phyloP scores from a whole-genome alignment of 129 eudicot species.

The Lactuca sativa region DNA sequence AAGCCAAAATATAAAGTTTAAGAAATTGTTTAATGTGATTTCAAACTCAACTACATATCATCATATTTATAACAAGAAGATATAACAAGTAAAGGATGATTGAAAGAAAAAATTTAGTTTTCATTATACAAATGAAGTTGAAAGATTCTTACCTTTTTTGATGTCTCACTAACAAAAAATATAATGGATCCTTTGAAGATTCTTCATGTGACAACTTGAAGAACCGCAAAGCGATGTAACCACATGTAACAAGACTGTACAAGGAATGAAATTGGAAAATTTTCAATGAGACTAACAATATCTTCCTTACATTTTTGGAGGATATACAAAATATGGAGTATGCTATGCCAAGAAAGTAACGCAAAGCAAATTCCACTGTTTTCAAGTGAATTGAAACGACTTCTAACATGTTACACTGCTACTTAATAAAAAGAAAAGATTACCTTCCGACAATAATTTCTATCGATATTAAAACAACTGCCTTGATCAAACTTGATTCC shows the following conservation, averaged over 20 bases:
- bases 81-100: too few species aligned
- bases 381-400: too few species aligned
- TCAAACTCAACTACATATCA: too few species aligned
- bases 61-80: too few species aligned
- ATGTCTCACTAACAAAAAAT: conserved; percentile 46
- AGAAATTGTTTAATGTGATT: not conserved
- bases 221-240: conserved; percentile 54
- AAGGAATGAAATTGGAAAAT: not conserved
- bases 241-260: conserved; percentile 61
- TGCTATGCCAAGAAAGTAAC: too few species aligned
- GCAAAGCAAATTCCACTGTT: too few species aligned
- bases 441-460: conserved; percentile 73
- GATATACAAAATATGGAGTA: too few species aligned
- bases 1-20: conserved; percentile 7
- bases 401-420: too few species aligned
- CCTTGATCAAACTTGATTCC: conserved; percentile 58
- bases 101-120: not conserved
- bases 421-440: not conserved
- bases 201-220: conserved; percentile 62
- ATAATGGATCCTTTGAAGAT: conserved; percentile 52
- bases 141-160: conserved; percentile 30
- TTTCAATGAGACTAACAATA: too few species aligned
- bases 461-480: conserved; percentile 44
- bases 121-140: too few species aligned
- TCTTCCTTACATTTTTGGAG: too few species aligned